Base-by-base conservation (phyloP, 2,329 filamentous ascomycete species). In the Talaromyces sp. region DNA sequence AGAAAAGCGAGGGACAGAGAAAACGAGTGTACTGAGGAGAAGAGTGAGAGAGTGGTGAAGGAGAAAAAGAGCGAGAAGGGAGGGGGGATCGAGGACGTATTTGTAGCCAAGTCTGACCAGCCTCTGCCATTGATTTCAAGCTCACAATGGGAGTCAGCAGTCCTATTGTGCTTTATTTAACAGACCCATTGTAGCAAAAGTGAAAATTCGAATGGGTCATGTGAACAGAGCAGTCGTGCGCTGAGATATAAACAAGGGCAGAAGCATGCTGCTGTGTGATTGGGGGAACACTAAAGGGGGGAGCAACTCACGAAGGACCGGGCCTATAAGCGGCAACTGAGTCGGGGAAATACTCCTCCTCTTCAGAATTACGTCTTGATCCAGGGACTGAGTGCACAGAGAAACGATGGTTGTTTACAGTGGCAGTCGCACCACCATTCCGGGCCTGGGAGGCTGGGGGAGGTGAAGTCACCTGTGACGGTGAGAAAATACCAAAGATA, bases 321-420 rank as follows among this genome's bases (percentile, higher is more conserved):
- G 90, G 87, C 64, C 91, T 86, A 73, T 91, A 90, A 71, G 89
- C 89, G 40, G 88, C 74, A 38, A 78, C 70, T 27, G 77, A 72
- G 34, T 81, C 86, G 68, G 89, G 87, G 70, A 90, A 88, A 74
- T 93, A 90, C 74, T 94, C 93, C 72, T 96, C 92, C 70, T 94
- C 91, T 70, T 97, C 86, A 65, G 94, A 98, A 75, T 96, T 96
- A 70, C 93, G 90, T 69, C 93, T 87, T 68, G 93, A 95, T 34
- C 87, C 89, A 56, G 93, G 93, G 60, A 96, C 89, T 29, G 94
- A 97, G 70, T 92, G 90, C 13, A 92, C 94, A 17, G 92, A 90
- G 58, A 92, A 81, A 62, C 89, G 86, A 70, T 89, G 85, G 71
- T 83, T 82, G 67, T 87, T 87, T 63, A 74, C 72, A 58, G 75